Evolutionary conservation across 176 grass and related monocot species (phyloP).

Genomic region (Thinopyrum elongatum): DNA sequence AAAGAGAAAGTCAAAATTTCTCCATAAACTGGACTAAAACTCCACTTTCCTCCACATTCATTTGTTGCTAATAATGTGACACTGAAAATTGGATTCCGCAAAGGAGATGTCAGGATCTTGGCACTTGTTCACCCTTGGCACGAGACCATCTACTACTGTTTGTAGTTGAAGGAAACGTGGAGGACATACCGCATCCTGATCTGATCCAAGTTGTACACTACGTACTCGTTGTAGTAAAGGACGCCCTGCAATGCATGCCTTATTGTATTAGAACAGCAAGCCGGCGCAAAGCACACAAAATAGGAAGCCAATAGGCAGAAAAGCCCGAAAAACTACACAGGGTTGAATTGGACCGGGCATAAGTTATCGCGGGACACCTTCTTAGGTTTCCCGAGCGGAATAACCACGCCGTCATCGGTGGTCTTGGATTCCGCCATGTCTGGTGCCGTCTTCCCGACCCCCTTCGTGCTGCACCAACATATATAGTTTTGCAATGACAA

Average conservation of each 20-base stretch:
- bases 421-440: slow-evolving; percentile 43
- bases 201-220: slow-evolving; percentile 87
- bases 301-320: not conserved
- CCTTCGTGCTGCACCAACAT: slow-evolving; percentile 70
- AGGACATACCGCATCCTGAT: slow-evolving; percentile 81
- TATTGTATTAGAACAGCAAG: not conserved
- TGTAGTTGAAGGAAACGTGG: slow-evolving; percentile 73
- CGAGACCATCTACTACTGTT: not conserved
- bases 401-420: slow-evolving; percentile 48
- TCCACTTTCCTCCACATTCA: not conserved
- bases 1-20: not conserved
- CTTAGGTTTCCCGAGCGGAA: slow-evolving; percentile 74
- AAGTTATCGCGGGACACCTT: slow-evolving; percentile 38
- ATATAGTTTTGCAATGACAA: not conserved
- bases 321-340: not conserved
- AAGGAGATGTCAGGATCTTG: not conserved
- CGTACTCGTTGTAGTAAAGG: slow-evolving; percentile 88
- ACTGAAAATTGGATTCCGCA: not conserved
- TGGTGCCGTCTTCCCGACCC: slow-evolving; percentile 53
- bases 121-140: too few relatives aligned
- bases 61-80: not conserved
- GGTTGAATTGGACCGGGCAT: not conserved
- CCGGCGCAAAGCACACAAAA: not conserved
- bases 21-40: not conserved
- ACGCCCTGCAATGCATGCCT: slow-evolving; percentile 47